Evolutionary conservation across 73 alveolate species (phyloP).

Genomic region (Blepharisma stoltei): DNA sequence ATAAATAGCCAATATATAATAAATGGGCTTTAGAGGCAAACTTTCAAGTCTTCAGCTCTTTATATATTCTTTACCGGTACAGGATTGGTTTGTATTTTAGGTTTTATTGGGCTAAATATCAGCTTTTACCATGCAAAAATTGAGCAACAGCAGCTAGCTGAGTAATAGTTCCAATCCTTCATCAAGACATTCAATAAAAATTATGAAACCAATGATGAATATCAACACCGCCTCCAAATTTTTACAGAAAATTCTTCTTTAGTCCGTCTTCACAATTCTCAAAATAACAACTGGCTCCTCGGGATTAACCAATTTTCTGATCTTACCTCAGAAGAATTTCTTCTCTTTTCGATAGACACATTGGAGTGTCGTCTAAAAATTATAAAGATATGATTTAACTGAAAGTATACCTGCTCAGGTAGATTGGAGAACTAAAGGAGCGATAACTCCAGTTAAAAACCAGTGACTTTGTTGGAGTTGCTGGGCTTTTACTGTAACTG

Average conservation of each 20-base stretch:
- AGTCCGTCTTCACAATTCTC: slow-evolving; percentile 6
- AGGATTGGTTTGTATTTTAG: no score
- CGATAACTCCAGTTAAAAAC: slow-evolving; percentile 36
- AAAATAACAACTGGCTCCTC: neutral
- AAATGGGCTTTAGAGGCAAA: no score
- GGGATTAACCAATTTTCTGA: slow-evolving; percentile 38
- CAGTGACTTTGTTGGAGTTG: slow-evolving; percentile 38
- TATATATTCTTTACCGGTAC: no score
- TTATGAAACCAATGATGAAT: slow-evolving; percentile 51
- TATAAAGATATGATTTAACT: neutral
- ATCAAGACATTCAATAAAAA: slow-evolving; percentile 27
- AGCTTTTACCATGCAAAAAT: no score
- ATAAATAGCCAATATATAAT: no score
- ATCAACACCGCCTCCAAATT: slow-evolving; percentile 30
- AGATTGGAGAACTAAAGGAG: slow-evolving; percentile 45
- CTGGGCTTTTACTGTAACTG: slow-evolving; percentile 43
- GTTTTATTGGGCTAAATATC: no score
- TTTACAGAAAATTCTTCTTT: slow-evolving; percentile 34
- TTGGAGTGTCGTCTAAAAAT: neutral
- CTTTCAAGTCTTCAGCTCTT: no score
- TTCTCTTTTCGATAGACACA: slow-evolving; percentile 4
- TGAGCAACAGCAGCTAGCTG: neutral
- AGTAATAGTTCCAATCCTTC: neutral
- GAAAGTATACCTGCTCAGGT: slow-evolving; percentile 26
- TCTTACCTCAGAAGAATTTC: slow-evolving; percentile 31